A percentile compares a stretch with the other conserved stretches of the same genome.
phyloP scores from a whole-genome alignment of 148 eudicot species.

The Fagopyrum tataricum region DNA sequence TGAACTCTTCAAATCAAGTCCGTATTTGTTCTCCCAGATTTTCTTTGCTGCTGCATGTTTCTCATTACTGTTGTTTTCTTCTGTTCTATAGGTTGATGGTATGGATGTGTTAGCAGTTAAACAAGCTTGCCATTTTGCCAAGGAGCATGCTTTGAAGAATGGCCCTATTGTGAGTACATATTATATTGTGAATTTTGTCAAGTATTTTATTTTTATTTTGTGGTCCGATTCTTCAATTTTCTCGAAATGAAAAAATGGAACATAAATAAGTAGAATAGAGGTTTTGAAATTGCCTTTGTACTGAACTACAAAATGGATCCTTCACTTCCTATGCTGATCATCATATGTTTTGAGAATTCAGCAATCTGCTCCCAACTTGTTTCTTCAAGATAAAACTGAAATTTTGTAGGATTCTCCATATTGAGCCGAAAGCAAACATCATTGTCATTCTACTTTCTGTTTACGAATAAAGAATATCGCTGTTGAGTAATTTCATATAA shows the following conservation, averaged over 20 bases:
- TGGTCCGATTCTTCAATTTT: not conserved
- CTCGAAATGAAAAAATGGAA: not conserved
- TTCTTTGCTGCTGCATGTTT: not conserved
- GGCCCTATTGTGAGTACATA: conserved; percentile 83
- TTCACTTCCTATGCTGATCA: not conserved
- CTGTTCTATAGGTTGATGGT: conserved; percentile 74
- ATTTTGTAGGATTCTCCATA: not conserved
- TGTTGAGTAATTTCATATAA: not conserved
- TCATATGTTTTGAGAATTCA: not conserved
- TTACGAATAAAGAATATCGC: not conserved
- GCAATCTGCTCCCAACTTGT: not conserved
- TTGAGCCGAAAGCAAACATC: not conserved
- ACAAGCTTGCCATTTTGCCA: conserved; percentile 88
- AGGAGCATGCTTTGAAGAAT: conserved; percentile 88
- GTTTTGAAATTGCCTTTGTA: not conserved
- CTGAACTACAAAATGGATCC: not conserved
- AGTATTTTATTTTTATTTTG: not conserved
- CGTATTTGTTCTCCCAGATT: not conserved
- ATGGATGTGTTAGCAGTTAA: conserved; percentile 98
- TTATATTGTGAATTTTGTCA: not conserved
- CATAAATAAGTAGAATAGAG: not conserved
- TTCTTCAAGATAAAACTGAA: not conserved
- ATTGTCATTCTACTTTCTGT: not conserved
- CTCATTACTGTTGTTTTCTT: conserved; percentile 1
- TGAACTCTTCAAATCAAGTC: not conserved